Evolutionary conservation across 208 protist genomes (phyloP), one percentile per base, ranked within the genome.

Genomic region (Acanthamoeba triangularis): DNA sequence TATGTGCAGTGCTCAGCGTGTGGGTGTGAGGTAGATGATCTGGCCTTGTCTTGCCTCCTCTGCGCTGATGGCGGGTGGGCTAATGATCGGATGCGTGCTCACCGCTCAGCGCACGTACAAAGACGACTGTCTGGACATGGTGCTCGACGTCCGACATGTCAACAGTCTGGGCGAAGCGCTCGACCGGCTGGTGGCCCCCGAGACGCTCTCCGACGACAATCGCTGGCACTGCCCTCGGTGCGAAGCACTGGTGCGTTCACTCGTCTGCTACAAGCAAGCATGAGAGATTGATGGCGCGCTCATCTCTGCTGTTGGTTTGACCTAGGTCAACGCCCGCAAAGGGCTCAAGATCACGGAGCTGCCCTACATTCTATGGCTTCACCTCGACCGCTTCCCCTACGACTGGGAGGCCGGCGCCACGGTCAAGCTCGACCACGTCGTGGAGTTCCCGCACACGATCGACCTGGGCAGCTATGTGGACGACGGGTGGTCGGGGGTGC

Each of bases 21-120:
- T 61, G 56, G 56, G 10, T 61, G 0, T 61, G 56, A 61, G 56
- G 23, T 61, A 16, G 41, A 4, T n/a, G n/a, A n/a, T n/a, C n/a
- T n/a, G n/a, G n/a, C 49, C 23, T 20, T 52, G 49, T 11, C 49
- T 52, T 7, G 65, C 28, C 35, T 65, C 20, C 23, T 3, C 52
- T 87, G 91, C 25, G 11, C 90, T 30, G 14, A n/a, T n/a, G n/a
- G 80, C 2, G 90, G 97, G 85, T 82, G 97, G 2, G 93, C n/a
- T n/a, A n/a, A 97, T 11, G 96, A n/a, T n/a, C n/a, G n/a, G n/a
- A n/a, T 97, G 13, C n/a, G n/a, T 98, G 18, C 97, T 97, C 76
- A 95, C n/a, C n/a, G n/a, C n/a, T 87, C 5, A 59, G 97, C 23
- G 97, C 0, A 76, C 87, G 37, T 2, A 59, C 20, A 3, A 3